Conservation (phyloP, 805 yeast species). For the Cyberlindnera subsufficiens region DNA sequence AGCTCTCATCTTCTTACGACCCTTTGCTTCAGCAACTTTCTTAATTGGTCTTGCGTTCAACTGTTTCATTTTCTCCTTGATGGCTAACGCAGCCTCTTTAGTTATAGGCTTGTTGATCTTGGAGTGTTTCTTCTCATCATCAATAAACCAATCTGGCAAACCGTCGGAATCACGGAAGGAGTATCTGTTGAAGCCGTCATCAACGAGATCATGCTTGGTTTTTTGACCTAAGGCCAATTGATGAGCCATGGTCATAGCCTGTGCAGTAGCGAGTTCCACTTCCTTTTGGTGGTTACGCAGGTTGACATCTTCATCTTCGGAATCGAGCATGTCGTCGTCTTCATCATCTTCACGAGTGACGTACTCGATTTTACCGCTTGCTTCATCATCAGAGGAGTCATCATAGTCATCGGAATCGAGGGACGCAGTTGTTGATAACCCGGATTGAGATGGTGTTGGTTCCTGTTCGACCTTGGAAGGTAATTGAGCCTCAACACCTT, state of each 20-base stretch:
- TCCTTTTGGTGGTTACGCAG: conserved; percentile 50
- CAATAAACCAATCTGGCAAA: conserved; percentile 94
- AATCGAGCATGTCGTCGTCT: conserved; percentile 32
- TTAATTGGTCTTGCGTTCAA: conserved; percentile 96
- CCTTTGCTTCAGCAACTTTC: conserved; percentile 97
- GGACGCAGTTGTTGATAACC: conserved; percentile 18
- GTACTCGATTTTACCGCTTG: conserved; percentile 36
- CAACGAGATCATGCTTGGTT: conserved; percentile 77
- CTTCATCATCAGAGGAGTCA: conserved; percentile 18
- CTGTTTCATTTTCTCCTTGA: conserved; percentile 69
- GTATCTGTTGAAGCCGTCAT: conserved; percentile 88
- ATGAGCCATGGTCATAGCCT: conserved; percentile 97
- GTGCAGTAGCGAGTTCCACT: conserved; percentile 84
- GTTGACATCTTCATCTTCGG: conserved; percentile 44
- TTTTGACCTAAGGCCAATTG: conserved; percentile 87
- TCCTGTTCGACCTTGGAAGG: conserved; percentile 5
- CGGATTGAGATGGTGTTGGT: conserved; percentile 7
- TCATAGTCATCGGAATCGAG: conserved; percentile 18
- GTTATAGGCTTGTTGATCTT: conserved; percentile 89
- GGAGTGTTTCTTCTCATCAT: conserved; percentile 84
- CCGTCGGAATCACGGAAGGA: conserved; percentile 89
- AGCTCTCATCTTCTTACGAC: conserved; percentile 93
- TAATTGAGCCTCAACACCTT: conserved; percentile 37
- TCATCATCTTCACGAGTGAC: conserved; percentile 38
- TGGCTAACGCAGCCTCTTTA: conserved; percentile 82